Evolutionary conservation across 75 land plant genomes (phyloP).

Genomic region (Pinus taeda): DNA sequence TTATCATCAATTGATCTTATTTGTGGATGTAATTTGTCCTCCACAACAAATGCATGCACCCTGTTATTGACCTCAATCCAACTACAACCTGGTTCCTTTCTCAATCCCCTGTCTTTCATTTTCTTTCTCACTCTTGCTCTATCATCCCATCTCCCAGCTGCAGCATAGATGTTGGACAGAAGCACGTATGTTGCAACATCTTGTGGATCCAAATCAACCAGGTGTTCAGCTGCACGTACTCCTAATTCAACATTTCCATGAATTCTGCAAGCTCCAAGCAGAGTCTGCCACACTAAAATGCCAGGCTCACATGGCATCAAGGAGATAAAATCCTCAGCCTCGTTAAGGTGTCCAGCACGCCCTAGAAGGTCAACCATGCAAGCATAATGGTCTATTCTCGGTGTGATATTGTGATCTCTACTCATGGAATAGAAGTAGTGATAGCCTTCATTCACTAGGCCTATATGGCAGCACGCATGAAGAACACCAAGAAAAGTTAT

Average conservation of each 20-base stretch:
- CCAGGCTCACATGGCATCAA: constrained; percentile 27
- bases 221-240: constrained; percentile 15
- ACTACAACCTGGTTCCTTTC: constrained; percentile 10
- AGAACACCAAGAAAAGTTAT: constrained; percentile 16
- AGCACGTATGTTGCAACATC: constrained; percentile 11
- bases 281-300: constrained; percentile 21
- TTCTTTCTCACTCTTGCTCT: constrained; percentile 11
- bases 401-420: not conserved
- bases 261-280: constrained; percentile 24
- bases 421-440: constrained; percentile 5
- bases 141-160: constrained; percentile 16
- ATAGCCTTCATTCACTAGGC: constrained; percentile 7
- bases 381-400: constrained; percentile 45
- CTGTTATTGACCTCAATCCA: constrained; percentile 19
- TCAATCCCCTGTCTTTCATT: constrained; percentile 10
- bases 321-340: constrained; percentile 27
- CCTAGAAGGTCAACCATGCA: constrained; percentile 70
- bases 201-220: constrained; percentile 17
- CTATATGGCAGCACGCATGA: constrained; percentile 10
- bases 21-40: constrained; percentile 8
- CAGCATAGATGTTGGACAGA: constrained; percentile 18
- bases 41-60: constrained; percentile 12
- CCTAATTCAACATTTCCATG: constrained; percentile 19
- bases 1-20: not conserved
- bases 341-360: constrained; percentile 43